Evolutionary conservation across 2,329 filamentous ascomycete species (phyloP), one percentile per base, ranked within the genome.

Genomic region (Trichoderma afroharzianum): DNA sequence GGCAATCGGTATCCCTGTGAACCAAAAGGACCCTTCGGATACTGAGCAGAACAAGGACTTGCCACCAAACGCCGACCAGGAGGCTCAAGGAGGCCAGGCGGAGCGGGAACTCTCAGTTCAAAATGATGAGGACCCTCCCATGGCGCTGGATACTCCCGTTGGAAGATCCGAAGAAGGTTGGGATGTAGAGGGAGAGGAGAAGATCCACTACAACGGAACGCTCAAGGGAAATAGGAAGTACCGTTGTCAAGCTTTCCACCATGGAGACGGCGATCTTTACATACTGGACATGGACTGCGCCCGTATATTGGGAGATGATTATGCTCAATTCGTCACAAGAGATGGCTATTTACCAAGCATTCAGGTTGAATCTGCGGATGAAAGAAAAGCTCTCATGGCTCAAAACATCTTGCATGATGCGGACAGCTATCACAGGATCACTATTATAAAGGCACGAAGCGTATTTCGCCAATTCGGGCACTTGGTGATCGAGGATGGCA

Each of bases 261-360:
- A n/a, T n/a, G n/a, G n/a, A n/a, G n/a, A n/a, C n/a, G n/a, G n/a
- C n/a, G n/a, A n/a, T 21, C n/a, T n/a, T 6, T 47, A 21, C 4
- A 21, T 47, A 18, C 8, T 47, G 43, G 4, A 3, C 8, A 11
- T 1, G 7, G 43, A n/a, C 43, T 47, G 18, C 8, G 0, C 1
- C 0, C 7, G 8, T 11, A 47, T 47, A 4, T 11, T 47, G 3
- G 8, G 8, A 43, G 0, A 9, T n/a, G 3, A 4, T 8, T n/a
- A 2, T n/a, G 2, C 1, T 18, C 14, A 8, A 0, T 18, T 8
- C 5, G 2, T 6, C 2, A 1, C 2, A 0, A 6, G 12, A 8
- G 15, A 5, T 18, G 15, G 36, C 15, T 2, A 1, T 4, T 14
- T 36, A 36, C 33, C 12, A 6, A 9, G 4, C 4, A 6, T 15